Base-by-base conservation (phyloP, 2,329 filamentous ascomycete species). In the Microsporum canis region DNA sequence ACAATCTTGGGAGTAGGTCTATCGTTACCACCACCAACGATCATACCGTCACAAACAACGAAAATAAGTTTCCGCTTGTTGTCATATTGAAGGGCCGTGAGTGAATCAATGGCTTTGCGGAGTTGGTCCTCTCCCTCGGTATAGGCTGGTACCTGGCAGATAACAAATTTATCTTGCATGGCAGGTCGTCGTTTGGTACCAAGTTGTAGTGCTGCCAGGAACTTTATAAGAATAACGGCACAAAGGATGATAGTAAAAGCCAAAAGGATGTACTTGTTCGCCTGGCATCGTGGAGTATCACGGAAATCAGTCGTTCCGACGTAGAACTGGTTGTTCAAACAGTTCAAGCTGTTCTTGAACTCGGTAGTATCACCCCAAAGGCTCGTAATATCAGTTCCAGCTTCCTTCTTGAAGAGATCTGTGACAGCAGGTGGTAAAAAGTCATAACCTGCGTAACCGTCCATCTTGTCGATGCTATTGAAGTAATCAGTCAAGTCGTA, bases 51-150 rank as follows among this genome's bases (percentile, higher is more conserved):
- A 71, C 94, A 99, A 67, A 99, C 89, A 63, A 99, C 89, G 68
- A 87, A 94, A 66, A 99, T 92, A 31, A 99, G 84, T 77, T 99
- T 99, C 65, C 94, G 83, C 79, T 99, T 99, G 77, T 99, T 96
- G 76, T 99, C 94, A 68, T 99, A 99, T 67, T 95, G 88, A 14
- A 99, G 82, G 10, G 91, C 90, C 14, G 94, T 96, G 62, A 97
- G 81, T 0, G 94, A 97, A 72, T 99, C 94, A 1, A 99, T 81
- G 59, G 91, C 92, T 71, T 96, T 95, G 60, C 94, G 83, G 6
- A 99, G 79, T 3, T 91, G 92, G 69, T 99, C 94, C 79, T 99
- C 94, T 68, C 91, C 94, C 78, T 99, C 94, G 0, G 94, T 99
- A 71, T 99, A 99, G 3, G 94, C 94, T 7, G 94, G 94, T 36